phyloP scores from a whole-genome alignment of 2,329 filamentous ascomycete genomes.

The Parascedosporium putredinis region DNA sequence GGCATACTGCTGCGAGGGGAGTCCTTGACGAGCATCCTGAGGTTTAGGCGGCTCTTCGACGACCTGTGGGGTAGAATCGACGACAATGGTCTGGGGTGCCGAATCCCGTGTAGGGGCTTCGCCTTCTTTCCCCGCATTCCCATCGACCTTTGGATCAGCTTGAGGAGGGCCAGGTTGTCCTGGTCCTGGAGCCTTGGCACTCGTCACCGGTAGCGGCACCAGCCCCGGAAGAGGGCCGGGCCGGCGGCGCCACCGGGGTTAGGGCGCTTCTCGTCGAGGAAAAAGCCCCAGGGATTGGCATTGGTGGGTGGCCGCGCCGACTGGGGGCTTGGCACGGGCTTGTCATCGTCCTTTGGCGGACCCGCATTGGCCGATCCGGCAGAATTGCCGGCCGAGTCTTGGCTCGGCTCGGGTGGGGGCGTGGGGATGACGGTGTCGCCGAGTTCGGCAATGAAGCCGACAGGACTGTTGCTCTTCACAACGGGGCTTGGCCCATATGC shows the following conservation, averaged over 20 bases:
- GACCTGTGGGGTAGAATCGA: neutral
- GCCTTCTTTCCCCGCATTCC: neutral
- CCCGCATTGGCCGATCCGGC: conserved; percentile 1
- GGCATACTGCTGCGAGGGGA: neutral
- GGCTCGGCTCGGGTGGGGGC: neutral
- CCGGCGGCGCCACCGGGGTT: no score
- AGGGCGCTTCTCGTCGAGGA: conserved; percentile 11
- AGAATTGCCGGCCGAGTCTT: neutral
- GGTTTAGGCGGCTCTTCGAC: neutral
- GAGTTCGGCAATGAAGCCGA: conserved; percentile 10
- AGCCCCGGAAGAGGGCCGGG: no score
- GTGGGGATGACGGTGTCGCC: neutral
- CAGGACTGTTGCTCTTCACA: neutral
- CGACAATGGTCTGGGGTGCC: neutral
- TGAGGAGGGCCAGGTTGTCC: neutral
- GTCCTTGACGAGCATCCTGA: neutral
- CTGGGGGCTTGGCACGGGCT: neutral
- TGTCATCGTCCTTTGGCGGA: neutral
- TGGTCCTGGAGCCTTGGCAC: neutral
- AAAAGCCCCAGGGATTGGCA: conserved; percentile 13
- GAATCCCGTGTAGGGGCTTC: no score
- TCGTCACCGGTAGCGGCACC: neutral
- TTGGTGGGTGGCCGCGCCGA: neutral
- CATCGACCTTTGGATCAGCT: neutral
- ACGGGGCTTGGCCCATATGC: neutral